Base-by-base conservation (phyloP, 1,284 basidiomycete genomes). In the Earliella scabrosa region DNA sequence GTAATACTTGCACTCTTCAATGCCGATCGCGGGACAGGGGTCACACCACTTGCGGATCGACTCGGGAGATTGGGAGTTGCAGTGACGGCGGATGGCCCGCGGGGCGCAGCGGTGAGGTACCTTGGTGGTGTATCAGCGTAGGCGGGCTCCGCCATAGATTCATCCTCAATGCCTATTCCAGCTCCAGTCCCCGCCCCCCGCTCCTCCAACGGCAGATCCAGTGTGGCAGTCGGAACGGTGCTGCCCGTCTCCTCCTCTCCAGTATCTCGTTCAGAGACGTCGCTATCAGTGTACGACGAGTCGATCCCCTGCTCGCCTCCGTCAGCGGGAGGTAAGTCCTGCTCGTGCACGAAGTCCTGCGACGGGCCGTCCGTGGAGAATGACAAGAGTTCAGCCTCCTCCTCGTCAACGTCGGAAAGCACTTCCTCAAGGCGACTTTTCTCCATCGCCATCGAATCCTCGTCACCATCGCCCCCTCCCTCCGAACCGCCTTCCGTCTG, bases 331-430 rank as follows among this genome's bases (percentile, higher is more conserved):
- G 80, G 77, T 23, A 79, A 34, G 20, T 45, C 56, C n/a, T 43
- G 55, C 13, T 31, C 29, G 13, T 31, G 29, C 13, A 55, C 38
- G 45, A 52, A 56, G 32, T 60, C 61, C 71, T 52, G 63, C 13
- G 82, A 80, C 23, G 82, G 76, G 7, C 74, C 80, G 65, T 89
- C 88, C 36, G 88, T 86, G n/a, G 83, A 85, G 72, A 91, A 91
- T 45, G 86, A 87, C 9, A 78, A 83, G 59, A 89, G 70, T 60
- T 84, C 83, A 39, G 79, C 75, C 66, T 89, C 87, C 66, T 88
- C 87, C 50, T 80, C 82, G 59, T 87, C 86, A 38, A 77, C 77
- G 20, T 78, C 78, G 52, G 73, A 76, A 49, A 68, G 64, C 6
- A 60, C 61, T 2, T 81, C 83, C 56, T 81, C 81, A 26, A 85